Evolutionary conservation across 1,284 basidiomycete genomes (phyloP).

Genomic region (Fistulina hepatica): DNA sequence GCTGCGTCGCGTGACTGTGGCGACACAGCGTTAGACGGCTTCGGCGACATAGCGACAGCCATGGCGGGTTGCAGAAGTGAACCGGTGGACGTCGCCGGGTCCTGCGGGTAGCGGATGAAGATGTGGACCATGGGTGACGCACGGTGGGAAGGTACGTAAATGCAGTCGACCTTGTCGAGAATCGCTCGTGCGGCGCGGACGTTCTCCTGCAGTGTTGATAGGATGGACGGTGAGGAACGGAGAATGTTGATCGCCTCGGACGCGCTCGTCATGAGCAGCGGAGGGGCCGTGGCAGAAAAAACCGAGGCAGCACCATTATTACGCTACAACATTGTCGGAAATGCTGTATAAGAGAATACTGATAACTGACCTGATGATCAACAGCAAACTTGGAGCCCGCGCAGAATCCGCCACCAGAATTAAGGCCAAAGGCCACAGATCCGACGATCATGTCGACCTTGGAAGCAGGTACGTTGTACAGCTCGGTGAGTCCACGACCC

Average conservation of each 20-base stretch:
- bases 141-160: constrained; percentile 77
- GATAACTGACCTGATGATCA: constrained; percentile 66
- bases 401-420: constrained; percentile 89
- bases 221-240: constrained; percentile 61
- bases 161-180: constrained; percentile 72
- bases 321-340: constrained; percentile 40
- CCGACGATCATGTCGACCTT: constrained; percentile 80
- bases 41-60: constrained; percentile 15
- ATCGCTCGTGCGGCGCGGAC: constrained; percentile 62
- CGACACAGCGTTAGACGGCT: constrained; percentile 35
- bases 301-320: constrained; percentile 97
- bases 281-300: constrained; percentile 92
- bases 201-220: constrained; percentile 75
- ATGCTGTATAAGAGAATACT: neutral
- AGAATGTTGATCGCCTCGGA: constrained; percentile 79
- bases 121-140: constrained; percentile 86
- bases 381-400: constrained; percentile 80
- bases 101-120: constrained; percentile 39
- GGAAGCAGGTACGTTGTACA: constrained; percentile 82
- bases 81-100: constrained; percentile 14
- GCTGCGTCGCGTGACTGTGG: constrained; percentile 29
- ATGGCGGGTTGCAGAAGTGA: no score
- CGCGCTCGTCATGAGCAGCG: constrained; percentile 79
- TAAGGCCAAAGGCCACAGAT: constrained; percentile 79
- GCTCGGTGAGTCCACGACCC: constrained; percentile 89